A percentile compares a stretch with the other conserved stretches of the same genome.
phyloP scores from a whole-genome alignment of 75 land plant species.

The Selaginella moellendorffii region DNA sequence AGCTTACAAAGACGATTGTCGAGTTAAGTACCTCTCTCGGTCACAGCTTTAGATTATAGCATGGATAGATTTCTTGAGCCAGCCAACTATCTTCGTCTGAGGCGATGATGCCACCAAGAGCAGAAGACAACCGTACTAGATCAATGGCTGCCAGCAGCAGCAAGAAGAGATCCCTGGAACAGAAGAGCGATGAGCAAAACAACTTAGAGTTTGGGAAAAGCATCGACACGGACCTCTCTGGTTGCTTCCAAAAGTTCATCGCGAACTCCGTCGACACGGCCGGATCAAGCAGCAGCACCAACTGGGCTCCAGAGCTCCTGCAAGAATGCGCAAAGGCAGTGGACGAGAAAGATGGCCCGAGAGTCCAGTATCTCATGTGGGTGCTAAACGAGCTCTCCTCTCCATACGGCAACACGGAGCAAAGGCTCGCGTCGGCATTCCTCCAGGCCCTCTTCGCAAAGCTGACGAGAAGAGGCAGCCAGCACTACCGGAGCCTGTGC shows the following conservation, averaged over 20 bases:
- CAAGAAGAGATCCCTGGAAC: background rate
- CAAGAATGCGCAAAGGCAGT: background rate
- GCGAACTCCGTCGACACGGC: too few relatives aligned
- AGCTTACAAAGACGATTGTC: too few relatives aligned
- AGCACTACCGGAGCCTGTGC: conserved; percentile 35
- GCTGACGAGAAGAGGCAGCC: conserved; percentile 53
- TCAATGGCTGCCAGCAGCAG: background rate
- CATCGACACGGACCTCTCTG: too few relatives aligned
- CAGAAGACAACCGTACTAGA: too few relatives aligned
- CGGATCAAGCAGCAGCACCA: background rate
- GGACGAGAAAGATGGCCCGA: conserved; percentile 21
- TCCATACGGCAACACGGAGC: conserved; percentile 75
- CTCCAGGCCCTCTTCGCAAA: conserved; percentile 69
- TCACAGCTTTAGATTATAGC: too few relatives aligned
- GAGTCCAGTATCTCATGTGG: conserved; percentile 79
- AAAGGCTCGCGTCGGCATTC: conserved; percentile 64
- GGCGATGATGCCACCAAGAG: too few relatives aligned
- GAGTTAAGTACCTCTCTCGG: too few relatives aligned
- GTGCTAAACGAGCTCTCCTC: conserved; percentile 85
- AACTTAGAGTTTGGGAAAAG: background rate
- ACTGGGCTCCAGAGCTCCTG: background rate
- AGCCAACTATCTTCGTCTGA: too few relatives aligned
- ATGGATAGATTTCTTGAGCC: too few relatives aligned
- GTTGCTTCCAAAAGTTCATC: too few relatives aligned
- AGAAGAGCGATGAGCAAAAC: background rate